These are phyloP conservation scores for Phytophthora sp. DNA, from an alignment of 352 stramenopile genomes.

Conservation along the genomic window DNA sequence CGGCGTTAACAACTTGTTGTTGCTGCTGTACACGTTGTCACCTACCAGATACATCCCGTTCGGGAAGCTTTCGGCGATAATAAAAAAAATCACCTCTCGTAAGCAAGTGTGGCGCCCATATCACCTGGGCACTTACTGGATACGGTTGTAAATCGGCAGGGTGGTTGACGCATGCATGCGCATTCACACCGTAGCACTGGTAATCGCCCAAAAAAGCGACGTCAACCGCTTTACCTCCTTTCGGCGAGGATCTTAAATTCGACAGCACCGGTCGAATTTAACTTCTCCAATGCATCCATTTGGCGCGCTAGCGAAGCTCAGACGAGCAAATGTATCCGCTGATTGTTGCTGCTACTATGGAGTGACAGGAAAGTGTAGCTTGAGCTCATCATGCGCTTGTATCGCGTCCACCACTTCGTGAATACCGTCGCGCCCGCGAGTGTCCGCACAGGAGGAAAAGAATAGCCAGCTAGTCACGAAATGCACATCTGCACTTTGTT, in stretches of 20 bases:
- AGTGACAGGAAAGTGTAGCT: too few species aligned
- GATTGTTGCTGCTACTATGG: too few species aligned
- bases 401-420: too few species aligned
- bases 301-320: too few species aligned
- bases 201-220: conserved; percentile 5
- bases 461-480: too few species aligned
- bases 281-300: conserved; percentile 4
- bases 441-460: too few species aligned
- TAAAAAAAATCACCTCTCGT: too few species aligned
- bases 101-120: neutral
- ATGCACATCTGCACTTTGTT: too few species aligned
- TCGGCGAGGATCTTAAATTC: neutral
- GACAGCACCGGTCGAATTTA: conserved; percentile 9
- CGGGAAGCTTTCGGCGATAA: neutral
- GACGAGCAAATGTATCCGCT: too few species aligned
- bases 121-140: neutral
- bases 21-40: conserved; percentile 7
- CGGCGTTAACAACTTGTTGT: conserved; percentile 6
- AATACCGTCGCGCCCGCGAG: too few species aligned
- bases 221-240: neutral
- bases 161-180: neutral
- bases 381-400: too few species aligned
- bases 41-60: neutral
- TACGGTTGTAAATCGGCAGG: neutral
- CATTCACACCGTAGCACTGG: neutral